These are phyloP conservation scores for Aspergillus ochraceus DNA, from an alignment of 2,329 filamentous ascomycete species.

Conservation along the genomic window DNA sequence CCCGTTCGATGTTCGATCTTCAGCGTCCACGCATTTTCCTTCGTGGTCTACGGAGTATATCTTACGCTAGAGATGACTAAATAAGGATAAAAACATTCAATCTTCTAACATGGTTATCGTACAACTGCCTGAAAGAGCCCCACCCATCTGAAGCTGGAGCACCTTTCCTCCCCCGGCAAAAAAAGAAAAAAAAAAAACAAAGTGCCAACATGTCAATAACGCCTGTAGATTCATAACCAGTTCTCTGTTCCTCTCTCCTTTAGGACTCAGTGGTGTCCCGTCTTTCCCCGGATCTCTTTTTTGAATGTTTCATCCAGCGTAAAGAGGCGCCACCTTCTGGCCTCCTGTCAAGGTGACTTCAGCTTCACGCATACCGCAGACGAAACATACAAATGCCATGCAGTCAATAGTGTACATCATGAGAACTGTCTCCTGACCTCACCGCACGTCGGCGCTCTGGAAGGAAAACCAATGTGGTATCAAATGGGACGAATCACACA, in stretches of 20 bases:
- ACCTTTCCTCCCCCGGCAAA: background rate
- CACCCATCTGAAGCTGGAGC: background rate
- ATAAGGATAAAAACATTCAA: background rate
- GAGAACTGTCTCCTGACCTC: constrained; percentile 6
- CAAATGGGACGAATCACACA: constrained; percentile 1
- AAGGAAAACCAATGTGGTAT: background rate
- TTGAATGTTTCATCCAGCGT: background rate
- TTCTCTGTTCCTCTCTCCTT: background rate
- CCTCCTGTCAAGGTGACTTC: background rate
- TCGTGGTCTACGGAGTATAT: no score
- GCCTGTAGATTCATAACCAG: background rate
- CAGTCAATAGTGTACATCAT: constrained; percentile 18
- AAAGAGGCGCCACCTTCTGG: background rate
- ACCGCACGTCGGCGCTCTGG: background rate
- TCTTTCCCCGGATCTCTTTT: background rate
- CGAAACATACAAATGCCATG: constrained; percentile 9
- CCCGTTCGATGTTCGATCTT: background rate
- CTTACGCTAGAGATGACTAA: background rate
- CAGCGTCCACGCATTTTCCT: no score
- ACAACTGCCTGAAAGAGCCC: constrained; percentile 1
- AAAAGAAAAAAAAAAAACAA: constrained; percentile 1
- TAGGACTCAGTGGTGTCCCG: background rate
- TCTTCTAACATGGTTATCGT: constrained; percentile 5
- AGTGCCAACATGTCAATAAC: background rate
- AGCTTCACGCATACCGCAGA: background rate